A percentile compares a stretch with the other conserved stretches of the same genome.
These are phyloP conservation scores for Leishmania guyanensis DNA, from an alignment of 208 protist species.

Conservation along the genomic window DNA sequence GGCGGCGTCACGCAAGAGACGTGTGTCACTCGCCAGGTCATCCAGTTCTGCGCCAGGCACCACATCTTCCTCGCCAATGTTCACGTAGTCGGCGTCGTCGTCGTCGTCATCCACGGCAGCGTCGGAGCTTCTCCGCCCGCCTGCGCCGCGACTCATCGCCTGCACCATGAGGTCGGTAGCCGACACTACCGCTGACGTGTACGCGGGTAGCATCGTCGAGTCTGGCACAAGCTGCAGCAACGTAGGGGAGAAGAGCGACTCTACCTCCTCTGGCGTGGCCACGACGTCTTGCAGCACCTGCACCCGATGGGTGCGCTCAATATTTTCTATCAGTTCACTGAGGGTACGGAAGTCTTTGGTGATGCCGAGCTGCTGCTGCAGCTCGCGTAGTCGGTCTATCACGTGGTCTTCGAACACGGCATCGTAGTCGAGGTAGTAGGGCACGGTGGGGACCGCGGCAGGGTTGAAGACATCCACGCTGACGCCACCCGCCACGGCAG, in stretches of 20 bases:
- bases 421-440: conserved; percentile 75
- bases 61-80: conserved; percentile 45
- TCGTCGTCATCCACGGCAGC: conserved; percentile 34
- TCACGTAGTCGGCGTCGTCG: conserved; percentile 36
- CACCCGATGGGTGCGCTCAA: conserved; percentile 56
- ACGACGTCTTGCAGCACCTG: conserved; percentile 76
- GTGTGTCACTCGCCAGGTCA: conserved; percentile 46
- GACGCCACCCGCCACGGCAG: conserved; percentile 3
- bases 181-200: conserved; percentile 62
- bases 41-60: conserved; percentile 58
- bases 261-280: conserved; percentile 69
- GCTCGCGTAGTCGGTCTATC: conserved; percentile 62
- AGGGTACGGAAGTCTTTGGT: conserved; percentile 74
- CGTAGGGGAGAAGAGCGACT: conserved; percentile 79
- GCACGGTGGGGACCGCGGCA: conserved; percentile 34
- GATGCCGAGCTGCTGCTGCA: conserved; percentile 69
- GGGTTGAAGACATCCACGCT: conserved; percentile 26
- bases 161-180: conserved; percentile 71
- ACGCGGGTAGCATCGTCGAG: conserved; percentile 74
- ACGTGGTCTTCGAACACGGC: conserved; percentile 74
- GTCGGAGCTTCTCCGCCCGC: not conserved
- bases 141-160: conserved; percentile 48
- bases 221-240: conserved; percentile 85
- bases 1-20: conserved; percentile 33
- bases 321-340: conserved; percentile 69